Percentiles rank a stretch among this genome's conserved stretches.
Evolutionary conservation across 176 grass and related monocot genomes (phyloP).

Genomic region (Poa annua): DNA sequence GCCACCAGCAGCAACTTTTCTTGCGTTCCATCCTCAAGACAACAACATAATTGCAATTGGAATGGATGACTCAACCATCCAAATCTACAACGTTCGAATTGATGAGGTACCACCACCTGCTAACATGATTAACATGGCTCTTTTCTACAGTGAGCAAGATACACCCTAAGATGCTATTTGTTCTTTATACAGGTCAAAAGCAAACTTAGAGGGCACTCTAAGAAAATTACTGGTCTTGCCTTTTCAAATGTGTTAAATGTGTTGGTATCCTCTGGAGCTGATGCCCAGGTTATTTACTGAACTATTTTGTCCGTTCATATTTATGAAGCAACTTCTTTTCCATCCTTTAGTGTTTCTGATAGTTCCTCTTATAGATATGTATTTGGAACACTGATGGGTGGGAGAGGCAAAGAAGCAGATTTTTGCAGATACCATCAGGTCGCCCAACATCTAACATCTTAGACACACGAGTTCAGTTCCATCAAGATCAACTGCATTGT

Average conservation of each 20-base stretch:
- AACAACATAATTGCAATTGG: slow-evolving; percentile 99
- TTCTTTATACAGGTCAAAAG: slow-evolving; percentile 80
- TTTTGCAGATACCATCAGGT: slow-evolving; percentile 74
- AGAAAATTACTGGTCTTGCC: slow-evolving; percentile 98
- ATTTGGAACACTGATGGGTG: slow-evolving; percentile 95
- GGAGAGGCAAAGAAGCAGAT: slow-evolving; percentile 87
- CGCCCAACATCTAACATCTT: slow-evolving; percentile 68
- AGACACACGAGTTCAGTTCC: slow-evolving; percentile 95
- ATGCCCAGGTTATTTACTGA: slow-evolving; percentile 82
- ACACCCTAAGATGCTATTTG: slow-evolving; percentile 4
- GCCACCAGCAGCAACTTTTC: slow-evolving; percentile 93
- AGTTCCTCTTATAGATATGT: slow-evolving; percentile 67
- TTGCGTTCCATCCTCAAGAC: slow-evolving; percentile 98
- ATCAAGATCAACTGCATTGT: slow-evolving; percentile 94
- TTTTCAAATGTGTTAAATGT: slow-evolving; percentile 95
- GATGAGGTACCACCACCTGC: slow-evolving; percentile 71
- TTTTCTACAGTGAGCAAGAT: slow-evolving; percentile 15
- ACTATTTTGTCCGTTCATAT: slow-evolving; percentile 29
- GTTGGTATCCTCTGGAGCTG: slow-evolving; percentile 91
- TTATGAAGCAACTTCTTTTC: slow-evolving; percentile 2
- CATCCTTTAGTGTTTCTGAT: slow-evolving; percentile 33
- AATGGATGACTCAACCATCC: slow-evolving; percentile 98
- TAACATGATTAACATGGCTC: slow-evolving; percentile 9
- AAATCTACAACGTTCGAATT: slow-evolving; percentile 98
- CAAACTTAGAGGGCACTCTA: slow-evolving; percentile 95